Percentiles rank a stretch among this genome's conserved stretches.
These are phyloP conservation scores for Metschnikowia gelsemii DNA, from an alignment of 805 yeast species.

Conservation along the genomic window DNA sequence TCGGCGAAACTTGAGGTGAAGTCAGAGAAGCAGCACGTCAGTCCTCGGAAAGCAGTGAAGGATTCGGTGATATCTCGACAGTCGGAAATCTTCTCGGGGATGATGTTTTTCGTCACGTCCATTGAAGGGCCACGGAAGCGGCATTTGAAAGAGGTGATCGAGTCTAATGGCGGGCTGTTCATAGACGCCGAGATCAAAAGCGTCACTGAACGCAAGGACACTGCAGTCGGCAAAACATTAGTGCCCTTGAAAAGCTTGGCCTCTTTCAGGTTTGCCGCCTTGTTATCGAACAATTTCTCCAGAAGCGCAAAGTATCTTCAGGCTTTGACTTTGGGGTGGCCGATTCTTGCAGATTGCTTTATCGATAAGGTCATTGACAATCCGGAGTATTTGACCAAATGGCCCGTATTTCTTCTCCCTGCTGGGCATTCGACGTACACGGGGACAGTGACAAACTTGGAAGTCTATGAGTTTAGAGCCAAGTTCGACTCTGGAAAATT, in stretches of 20 bases:
- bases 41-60: slow-evolving; percentile 5
- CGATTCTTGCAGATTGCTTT: slow-evolving; percentile 62
- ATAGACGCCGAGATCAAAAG: slow-evolving; percentile 38
- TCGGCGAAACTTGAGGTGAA: slow-evolving; percentile 1
- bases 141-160: slow-evolving; percentile 35
- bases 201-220: slow-evolving; percentile 22
- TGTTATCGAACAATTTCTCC: slow-evolving; percentile 55
- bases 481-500: slow-evolving; percentile 32
- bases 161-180: slow-evolving; percentile 42
- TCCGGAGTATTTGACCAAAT: slow-evolving; percentile 27
- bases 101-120: slow-evolving; percentile 38
- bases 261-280: slow-evolving; percentile 53
- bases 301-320: slow-evolving; percentile 78
- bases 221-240: slow-evolving; percentile 5
- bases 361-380: slow-evolving; percentile 48
- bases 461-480: slow-evolving; percentile 44
- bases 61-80: slow-evolving; percentile 2
- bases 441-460: slow-evolving; percentile 46
- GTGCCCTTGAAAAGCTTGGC: slow-evolving; percentile 9
- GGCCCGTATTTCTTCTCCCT: slow-evolving; percentile 63
- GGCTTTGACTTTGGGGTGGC: slow-evolving; percentile 82
- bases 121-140: slow-evolving; percentile 34
- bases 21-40: slow-evolving; percentile 3
- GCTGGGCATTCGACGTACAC: slow-evolving; percentile 63
- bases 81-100: slow-evolving; percentile 15